Base-by-base conservation (phyloP, 1,139 yeast species). In the Yarrowia galli region DNA sequence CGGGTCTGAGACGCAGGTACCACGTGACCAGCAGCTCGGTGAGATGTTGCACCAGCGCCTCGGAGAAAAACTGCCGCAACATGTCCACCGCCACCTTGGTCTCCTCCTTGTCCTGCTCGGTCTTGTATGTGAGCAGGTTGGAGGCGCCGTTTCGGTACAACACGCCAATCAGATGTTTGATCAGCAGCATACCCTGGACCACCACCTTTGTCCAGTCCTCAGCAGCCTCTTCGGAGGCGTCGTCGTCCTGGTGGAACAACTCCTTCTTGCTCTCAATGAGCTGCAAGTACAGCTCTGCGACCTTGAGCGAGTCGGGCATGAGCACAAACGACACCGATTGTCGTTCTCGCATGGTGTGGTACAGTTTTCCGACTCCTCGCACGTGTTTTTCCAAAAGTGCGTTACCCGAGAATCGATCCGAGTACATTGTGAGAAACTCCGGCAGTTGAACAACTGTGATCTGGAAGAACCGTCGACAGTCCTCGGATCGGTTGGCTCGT, bases 131-230 rank as follows among this genome's bases (percentile, higher is more conserved):
- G 18, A 61, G 25, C 68, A 92, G 76, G 0, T 91, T 83, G 10
- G 87, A 79, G 0, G 92, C 88, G 0, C 95, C 93, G 70, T 87
- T 86, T 70, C 87, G 86, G 74, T 84, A 85, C 0, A 88, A 80
- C 72, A 88, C 87, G 23, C 85, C 83, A 15, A 92, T 81, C 49
- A 90, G 79, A 68, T 83, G 84, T 73, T 91, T 90, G 73, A 92
- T 78, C 16, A 92, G 84, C 67, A 85, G 74, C 67, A 93, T 81
- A 0, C 92, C 88, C 73, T 90, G 90, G 40, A 92, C 86, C 1
- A 91, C 89, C 46, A 91, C 79, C 61, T 83, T 84, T 72, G 89
- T 93, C 96, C 97, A 92, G 72, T 92, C 85, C 58, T 84, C 85
- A 60, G 82, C 79, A 25, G 83, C 89, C 66, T 86, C 88, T 5